A percentile compares a stretch with the other conserved stretches of the same genome.
These are phyloP conservation scores for Plantago coronopus DNA, from an alignment of 305 asterid genomes.

Conservation along the genomic window DNA sequence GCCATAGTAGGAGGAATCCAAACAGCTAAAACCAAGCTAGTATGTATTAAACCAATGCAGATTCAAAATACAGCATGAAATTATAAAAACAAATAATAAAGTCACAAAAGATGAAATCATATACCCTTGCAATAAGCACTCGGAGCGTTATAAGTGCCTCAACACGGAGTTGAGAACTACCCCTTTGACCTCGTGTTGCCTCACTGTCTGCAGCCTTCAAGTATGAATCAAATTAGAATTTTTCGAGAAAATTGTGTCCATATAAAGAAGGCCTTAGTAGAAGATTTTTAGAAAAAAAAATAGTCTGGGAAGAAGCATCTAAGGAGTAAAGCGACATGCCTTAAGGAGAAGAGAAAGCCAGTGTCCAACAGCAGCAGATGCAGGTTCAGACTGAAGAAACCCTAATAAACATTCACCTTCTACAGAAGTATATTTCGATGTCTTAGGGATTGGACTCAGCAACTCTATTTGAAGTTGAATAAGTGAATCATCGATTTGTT, in stretches of 20 bases:
- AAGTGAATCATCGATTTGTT: slow-evolving; percentile 43
- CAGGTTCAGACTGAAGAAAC: slow-evolving; percentile 87
- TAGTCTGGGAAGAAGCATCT: slow-evolving; percentile 20
- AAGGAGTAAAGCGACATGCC: slow-evolving; percentile 42
- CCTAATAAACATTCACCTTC: slow-evolving; percentile 61
- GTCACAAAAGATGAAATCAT: slow-evolving; percentile 17
- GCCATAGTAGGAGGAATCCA: slow-evolving; percentile 13
- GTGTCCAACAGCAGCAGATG: slow-evolving; percentile 93
- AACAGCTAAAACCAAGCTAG: slow-evolving; percentile 10
- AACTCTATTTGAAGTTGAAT: slow-evolving; percentile 39
- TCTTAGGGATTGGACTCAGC: slow-evolving; percentile 28
- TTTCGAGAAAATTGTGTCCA: slow-evolving; percentile 13
- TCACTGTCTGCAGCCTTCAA: slow-evolving; percentile 91
- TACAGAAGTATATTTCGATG: slow-evolving; percentile 28
- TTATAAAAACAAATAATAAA: slow-evolving; percentile 12
- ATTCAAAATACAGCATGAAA: background rate
- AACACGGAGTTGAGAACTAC: slow-evolving; percentile 77
- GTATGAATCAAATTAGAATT: slow-evolving; percentile 35
- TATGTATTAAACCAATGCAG: slow-evolving; percentile 2
- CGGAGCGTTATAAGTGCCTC: slow-evolving; percentile 76
- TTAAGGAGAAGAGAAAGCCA: slow-evolving; percentile 95
- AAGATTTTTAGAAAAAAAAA: slow-evolving; percentile 11
- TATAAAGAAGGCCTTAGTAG: slow-evolving; percentile 7
- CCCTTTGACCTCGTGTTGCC: slow-evolving; percentile 80
- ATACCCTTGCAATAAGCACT: slow-evolving; percentile 83